phyloP scores from a whole-genome alignment of 768 basidiomycete species.

The Naganishia vaughanmartiniae region DNA sequence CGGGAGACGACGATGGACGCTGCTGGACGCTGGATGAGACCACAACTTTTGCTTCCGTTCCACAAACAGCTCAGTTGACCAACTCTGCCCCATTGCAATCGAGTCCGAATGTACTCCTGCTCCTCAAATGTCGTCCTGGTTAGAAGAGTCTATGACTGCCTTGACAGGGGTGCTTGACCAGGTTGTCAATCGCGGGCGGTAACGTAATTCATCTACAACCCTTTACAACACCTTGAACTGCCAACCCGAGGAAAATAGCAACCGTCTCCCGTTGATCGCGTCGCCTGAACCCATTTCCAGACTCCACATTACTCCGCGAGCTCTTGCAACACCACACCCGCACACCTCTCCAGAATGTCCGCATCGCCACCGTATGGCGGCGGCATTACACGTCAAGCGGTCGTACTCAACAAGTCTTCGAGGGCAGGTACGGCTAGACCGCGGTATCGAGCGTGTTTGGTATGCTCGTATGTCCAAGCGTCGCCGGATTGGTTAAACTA shows the following conservation, averaged over 20 bases:
- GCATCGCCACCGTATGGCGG: slow-evolving; percentile 15
- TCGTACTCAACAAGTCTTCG: slow-evolving; percentile 19
- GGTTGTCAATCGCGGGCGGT: too few relatives aligned
- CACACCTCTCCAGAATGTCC: slow-evolving; percentile 9
- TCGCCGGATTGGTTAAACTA: slow-evolving; percentile 75
- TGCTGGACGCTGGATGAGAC: too few relatives aligned
- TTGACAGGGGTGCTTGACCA: too few relatives aligned
- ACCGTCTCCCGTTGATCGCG: background rate
- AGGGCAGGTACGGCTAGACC: background rate
- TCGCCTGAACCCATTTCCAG: background rate
- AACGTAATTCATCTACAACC: too few relatives aligned
- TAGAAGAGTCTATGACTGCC: too few relatives aligned
- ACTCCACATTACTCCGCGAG: too few relatives aligned
- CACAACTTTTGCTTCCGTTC: background rate
- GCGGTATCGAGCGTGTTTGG: slow-evolving; percentile 70
- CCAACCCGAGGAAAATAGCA: too few relatives aligned
- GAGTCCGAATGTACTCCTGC: background rate
- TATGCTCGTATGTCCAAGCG: slow-evolving; percentile 86
- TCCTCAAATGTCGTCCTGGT: background rate
- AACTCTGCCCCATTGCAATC: slow-evolving; percentile 8
- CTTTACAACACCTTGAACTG: too few relatives aligned
- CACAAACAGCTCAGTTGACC: background rate
- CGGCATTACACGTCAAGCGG: slow-evolving; percentile 18
- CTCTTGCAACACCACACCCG: background rate
- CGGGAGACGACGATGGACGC: too few relatives aligned